Evolutionary conservation across 305 asterid species (phyloP), one percentile per base, ranked within the genome.

Genomic region (Withania somnifera): DNA sequence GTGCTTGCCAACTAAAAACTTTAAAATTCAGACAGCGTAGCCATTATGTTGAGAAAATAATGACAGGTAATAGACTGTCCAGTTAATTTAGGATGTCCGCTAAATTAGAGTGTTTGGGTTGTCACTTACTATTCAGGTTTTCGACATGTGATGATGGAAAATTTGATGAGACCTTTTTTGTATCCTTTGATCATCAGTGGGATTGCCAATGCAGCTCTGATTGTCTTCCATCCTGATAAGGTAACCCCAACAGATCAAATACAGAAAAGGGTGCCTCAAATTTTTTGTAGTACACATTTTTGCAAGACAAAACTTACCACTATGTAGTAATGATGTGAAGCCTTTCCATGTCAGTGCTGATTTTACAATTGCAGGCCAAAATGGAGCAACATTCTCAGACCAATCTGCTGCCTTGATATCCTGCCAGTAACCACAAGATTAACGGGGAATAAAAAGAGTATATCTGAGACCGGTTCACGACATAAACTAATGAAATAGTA

Each of bases 341-440:
- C 99, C 98, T 88, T 88, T 92, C 98, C 98, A 96, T 73, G 99
- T 82, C 84, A 96, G 81, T 71, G 99, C 99, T 11, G 97, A 88
- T 80, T 86, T 91, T 77, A 96, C 90, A 4, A 96, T 98, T 30
- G 99, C 99, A 11, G 98, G 98, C 98, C 99, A 96, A 84, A 96
- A 96, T 9, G 99, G 99, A 81, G 98, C 99, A 9, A 96, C 98
- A 75, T 88, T 73, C 52, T 91, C 91, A 2, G 99, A 91, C 98
- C 98, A 96, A 34, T 96, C 99, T 64, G 90, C 95, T 42, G 91
- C 28, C 86, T 91, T 94, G 32, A 94, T 91, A 85, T 94, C 98
- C 99, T 95, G 92, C 53, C 77, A 79, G 15, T 10, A 75, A 19
- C 34, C 17, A 38, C 2, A n/a, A 30, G 42, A 28, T 47, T 68